phyloP scores from a whole-genome alignment of 192 early-diverging fungal genomes.

The Helicostylum pulchrum region DNA sequence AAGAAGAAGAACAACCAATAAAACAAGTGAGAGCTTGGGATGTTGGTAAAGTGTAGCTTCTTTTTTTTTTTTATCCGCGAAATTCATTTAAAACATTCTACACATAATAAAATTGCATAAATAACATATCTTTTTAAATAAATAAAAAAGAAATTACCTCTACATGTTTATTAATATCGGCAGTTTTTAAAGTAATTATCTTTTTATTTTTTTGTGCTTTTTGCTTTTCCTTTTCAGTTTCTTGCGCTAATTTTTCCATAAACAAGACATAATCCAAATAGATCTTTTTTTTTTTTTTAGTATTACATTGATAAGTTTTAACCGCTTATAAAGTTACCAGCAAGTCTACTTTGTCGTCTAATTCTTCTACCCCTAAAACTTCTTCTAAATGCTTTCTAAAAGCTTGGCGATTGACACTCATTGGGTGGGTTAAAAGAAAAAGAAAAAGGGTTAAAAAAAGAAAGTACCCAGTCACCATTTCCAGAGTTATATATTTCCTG shows the following conservation, averaged over 20 bases:
- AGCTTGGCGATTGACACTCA: no score
- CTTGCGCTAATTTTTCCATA: slow-evolving; percentile 4
- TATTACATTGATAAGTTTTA: no score
- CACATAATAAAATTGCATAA: background rate
- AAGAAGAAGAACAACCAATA: background rate
- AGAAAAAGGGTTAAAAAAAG: no score
- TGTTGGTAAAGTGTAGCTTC: background rate
- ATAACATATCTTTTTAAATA: background rate
- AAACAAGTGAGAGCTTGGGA: slow-evolving; percentile 11
- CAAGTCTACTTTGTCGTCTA: no score
- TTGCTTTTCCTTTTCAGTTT: background rate
- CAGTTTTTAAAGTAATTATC: background rate
- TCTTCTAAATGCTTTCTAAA: no score
- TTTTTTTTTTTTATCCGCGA: background rate
- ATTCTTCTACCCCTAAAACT: no score
- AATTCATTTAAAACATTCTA: slow-evolving; percentile 1
- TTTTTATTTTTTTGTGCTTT: background rate
- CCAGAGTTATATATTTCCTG: no score
- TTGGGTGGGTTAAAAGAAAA: no score
- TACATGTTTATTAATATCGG: background rate
- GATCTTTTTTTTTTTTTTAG: background rate
- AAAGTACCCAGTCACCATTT: no score
- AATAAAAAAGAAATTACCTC: background rate
- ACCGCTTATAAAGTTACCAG: no score
- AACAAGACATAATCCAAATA: slow-evolving; percentile 15